phyloP scores from a whole-genome alignment of 108 stramenopile genomes.

The Discostella stelligeroides region DNA sequence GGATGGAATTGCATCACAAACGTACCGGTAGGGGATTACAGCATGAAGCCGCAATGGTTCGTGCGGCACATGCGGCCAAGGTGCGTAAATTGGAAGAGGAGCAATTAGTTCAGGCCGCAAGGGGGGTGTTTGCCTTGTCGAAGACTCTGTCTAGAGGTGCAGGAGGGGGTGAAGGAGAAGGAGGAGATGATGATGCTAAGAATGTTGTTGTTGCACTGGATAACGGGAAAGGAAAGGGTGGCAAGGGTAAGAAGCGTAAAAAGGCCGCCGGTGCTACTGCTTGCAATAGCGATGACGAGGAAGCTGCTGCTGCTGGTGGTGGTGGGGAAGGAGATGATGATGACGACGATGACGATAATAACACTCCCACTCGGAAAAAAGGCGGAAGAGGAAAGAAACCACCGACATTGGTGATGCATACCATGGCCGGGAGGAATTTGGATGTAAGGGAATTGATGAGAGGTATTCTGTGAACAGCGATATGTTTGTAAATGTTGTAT shows the following conservation, averaged over 20 bases:
- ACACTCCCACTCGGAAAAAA: constrained; percentile 44
- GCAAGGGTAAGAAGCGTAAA: constrained; percentile 8
- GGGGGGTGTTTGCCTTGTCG: constrained; percentile 31
- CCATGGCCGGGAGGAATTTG: constrained; percentile 66
- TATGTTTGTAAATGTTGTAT: no score
- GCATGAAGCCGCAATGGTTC: constrained; percentile 38
- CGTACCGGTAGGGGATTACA: constrained; percentile 77
- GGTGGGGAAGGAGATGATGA: neutral
- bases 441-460: constrained; percentile 66
- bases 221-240: constrained; percentile 5
- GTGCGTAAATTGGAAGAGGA: constrained; percentile 18
- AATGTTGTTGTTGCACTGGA: neutral
- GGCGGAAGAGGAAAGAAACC: constrained; percentile 84
- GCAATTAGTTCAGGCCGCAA: constrained; percentile 20
- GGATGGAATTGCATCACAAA: constrained; percentile 83
- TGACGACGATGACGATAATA: constrained; percentile 8
- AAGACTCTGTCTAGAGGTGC: neutral
- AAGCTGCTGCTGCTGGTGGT: neutral
- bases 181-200: neutral
- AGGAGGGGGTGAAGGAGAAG: constrained; percentile 6
- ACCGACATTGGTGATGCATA: constrained; percentile 84
- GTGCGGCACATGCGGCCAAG: constrained; percentile 3
- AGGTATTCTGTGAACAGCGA: constrained; percentile 33
- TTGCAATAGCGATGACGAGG: neutral
- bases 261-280: no score